Base-by-base conservation (phyloP, 2,329 filamentous ascomycete species). In the Ramularia endophylla region DNA sequence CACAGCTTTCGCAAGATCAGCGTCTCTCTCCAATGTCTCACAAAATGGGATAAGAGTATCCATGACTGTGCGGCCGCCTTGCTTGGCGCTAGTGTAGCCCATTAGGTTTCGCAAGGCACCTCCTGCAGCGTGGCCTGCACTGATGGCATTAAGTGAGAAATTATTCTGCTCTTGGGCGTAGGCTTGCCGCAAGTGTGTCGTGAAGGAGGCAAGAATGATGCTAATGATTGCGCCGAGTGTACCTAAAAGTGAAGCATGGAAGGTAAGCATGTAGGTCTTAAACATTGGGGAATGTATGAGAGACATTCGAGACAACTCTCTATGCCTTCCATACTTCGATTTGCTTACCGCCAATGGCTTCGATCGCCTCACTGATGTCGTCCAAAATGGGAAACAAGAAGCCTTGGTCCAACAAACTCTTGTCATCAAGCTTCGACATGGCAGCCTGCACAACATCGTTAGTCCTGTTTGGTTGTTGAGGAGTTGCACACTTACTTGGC, bases 61-160 rank as follows among this genome's bases (percentile, higher is more conserved):
- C 62, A 65, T 65, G 20, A 65, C 62, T 3, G 62, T 65, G 31
- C 62, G 48, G 1, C 60, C 59, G 11, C 62, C 62, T 28, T 55
- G 50, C 29, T 59, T 54, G 12, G 62, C 62, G 31, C 54, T 52
- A 1, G 61, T 65, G 37, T 64, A 65, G 12, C 49, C 62, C 48
- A 67, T 65, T 32, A 72, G 43, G 40, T 68, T 69, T 38, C 64
- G 59, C 13, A 72, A 49, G 7, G 67, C 69, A 51, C 17, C 52
- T 8, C n/a, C 60, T 5, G 69, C 56, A 11, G 57, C 59, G 25
- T 48, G 32, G 7, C 59, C 27, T 42, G 55, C 51, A 11, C 46
- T 53, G 22, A 51, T 47, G 12, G 49, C 46, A 38, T 55, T 46
- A 17, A 60, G 42, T n/a, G 38, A 13, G 30, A 57, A 56, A 3